phyloP scores from a whole-genome alignment of 2,329 filamentous ascomycete species.

The Rhynchosporium secalis region DNA sequence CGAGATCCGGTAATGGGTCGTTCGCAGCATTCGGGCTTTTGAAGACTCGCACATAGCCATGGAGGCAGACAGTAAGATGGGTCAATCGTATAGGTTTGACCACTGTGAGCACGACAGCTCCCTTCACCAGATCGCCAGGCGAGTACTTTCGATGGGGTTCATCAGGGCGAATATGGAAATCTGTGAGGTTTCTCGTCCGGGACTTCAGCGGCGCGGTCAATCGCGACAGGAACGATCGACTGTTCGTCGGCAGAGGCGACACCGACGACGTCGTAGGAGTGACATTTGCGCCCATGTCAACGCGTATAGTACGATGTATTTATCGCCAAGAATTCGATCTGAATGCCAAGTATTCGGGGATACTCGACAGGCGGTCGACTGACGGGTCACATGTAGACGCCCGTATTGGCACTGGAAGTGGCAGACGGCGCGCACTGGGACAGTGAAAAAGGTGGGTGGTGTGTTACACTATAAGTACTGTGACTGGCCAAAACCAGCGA shows the following conservation, averaged over 20 bases:
- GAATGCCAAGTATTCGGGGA: conserved; percentile 34
- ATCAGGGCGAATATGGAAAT: conserved; percentile 75
- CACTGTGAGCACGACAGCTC: conserved; percentile 70
- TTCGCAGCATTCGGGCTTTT: conserved; percentile 62
- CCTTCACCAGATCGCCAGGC: conserved; percentile 71
- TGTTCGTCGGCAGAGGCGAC: conserved; percentile 31
- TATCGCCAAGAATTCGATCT: conserved; percentile 37
- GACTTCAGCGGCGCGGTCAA: conserved; percentile 47
- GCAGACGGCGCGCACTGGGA: conserved; percentile 14
- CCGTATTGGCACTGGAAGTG: conserved; percentile 16
- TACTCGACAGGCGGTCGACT: conserved; percentile 21
- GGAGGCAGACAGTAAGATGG: conserved; percentile 74
- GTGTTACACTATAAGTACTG: conserved; percentile 3
- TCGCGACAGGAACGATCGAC: conserved; percentile 42
- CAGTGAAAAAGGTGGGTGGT: neutral
- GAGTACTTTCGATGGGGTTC: conserved; percentile 77
- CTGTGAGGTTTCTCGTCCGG: conserved; percentile 64
- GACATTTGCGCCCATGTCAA: conserved; percentile 40
- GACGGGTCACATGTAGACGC: conserved; percentile 17
- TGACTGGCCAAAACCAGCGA: conserved; percentile 1
- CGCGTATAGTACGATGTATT: conserved; percentile 25
- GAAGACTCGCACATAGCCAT: conserved; percentile 78
- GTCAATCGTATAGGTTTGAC: conserved; percentile 76
- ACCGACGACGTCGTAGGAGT: conserved; percentile 32
- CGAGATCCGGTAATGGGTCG: conserved; percentile 45